A percentile compares a stretch with the other conserved stretches of the same genome.
These are phyloP conservation scores for Ceratobasidium sp. DNA, from an alignment of 1,284 basidiomycete genomes.

Conservation along the genomic window DNA sequence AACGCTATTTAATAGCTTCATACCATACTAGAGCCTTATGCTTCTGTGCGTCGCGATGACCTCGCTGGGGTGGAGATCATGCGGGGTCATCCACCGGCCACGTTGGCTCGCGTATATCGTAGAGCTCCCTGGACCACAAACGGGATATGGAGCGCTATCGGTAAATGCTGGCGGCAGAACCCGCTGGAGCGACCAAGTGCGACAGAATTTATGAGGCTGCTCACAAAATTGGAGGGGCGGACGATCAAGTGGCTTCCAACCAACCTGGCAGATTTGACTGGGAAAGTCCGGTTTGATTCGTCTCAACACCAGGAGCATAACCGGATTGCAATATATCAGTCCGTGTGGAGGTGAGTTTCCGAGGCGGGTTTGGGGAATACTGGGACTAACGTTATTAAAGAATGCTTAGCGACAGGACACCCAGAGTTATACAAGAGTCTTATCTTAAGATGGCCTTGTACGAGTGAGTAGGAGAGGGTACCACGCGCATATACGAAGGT, in stretches of 20 bases:
- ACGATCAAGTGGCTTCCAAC: conserved; percentile 5
- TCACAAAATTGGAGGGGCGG: conserved; percentile 7
- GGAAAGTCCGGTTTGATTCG: conserved; percentile 2
- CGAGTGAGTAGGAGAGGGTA: conserved; percentile 4
- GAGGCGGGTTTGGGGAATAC: too few species aligned
- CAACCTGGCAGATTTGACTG: conserved; percentile 12
- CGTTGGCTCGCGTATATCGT: not conserved
- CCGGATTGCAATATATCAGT: conserved; percentile 3
- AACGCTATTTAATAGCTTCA: not conserved
- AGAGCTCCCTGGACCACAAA: conserved; percentile 28
- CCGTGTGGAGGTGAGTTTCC: conserved; percentile 9
- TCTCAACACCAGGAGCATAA: not conserved
- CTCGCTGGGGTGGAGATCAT: conserved; percentile 29
- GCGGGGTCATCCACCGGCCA: conserved; percentile 12
- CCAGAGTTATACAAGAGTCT: not conserved
- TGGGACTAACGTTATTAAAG: not conserved
- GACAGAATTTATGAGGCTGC: not conserved
- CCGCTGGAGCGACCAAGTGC: conserved; percentile 26
- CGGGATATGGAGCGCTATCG: conserved; percentile 8
- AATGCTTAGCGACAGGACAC: not conserved
- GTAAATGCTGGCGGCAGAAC: conserved; percentile 20
- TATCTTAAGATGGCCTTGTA: conserved; percentile 8
- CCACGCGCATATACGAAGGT: too few species aligned
- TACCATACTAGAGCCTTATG: conserved; percentile 15
- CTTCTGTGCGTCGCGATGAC: conserved; percentile 19